Percentiles rank a stretch among this genome's conserved stretches.
phyloP scores from a whole-genome alignment of 179 eudicot species.

The Pouteria campechiana region DNA sequence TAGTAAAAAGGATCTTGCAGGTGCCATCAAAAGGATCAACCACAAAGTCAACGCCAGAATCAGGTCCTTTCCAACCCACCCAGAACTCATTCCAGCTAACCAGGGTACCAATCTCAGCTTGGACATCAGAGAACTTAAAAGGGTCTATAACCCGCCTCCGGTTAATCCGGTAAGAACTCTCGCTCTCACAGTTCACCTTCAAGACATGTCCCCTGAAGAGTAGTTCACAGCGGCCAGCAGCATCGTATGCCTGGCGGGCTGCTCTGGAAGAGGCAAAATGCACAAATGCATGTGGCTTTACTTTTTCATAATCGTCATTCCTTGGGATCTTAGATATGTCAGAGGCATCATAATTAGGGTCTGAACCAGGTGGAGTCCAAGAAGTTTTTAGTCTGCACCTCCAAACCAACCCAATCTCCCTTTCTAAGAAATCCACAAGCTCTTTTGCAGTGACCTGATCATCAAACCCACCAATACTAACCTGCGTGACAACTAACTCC shows the following conservation, averaged over 20 bases:
- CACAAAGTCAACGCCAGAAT: conserved; percentile 42
- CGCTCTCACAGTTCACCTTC: conserved; percentile 50
- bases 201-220: conserved; percentile 17
- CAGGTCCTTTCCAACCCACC: conserved; percentile 67
- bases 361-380: conserved; percentile 66
- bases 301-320: conserved; percentile 35
- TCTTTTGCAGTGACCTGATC: conserved; percentile 40
- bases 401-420: conserved; percentile 45
- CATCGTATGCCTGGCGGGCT: conserved; percentile 35
- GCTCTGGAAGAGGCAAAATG: conserved; percentile 53
- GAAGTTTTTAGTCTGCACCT: conserved; percentile 88
- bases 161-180: conserved; percentile 52
- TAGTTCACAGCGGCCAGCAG: conserved; percentile 35
- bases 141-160: conserved; percentile 45
- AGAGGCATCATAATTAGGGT: conserved; percentile 32
- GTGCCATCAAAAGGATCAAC: conserved; percentile 72
- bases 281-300: conserved; percentile 77
- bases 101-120: conserved; percentile 46
- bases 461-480: conserved; percentile 77
- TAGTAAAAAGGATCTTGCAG: conserved; percentile 47
- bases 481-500: conserved; percentile 47
- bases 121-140: conserved; percentile 36
- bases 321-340: conserved; percentile 15
- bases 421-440: conserved; percentile 53
- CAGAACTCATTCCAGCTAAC: conserved; percentile 40